Evolutionary conservation across 148 eudicot species (phyloP), one percentile per base, ranked within the genome.

Genomic region (Amaranthus palmeri): DNA sequence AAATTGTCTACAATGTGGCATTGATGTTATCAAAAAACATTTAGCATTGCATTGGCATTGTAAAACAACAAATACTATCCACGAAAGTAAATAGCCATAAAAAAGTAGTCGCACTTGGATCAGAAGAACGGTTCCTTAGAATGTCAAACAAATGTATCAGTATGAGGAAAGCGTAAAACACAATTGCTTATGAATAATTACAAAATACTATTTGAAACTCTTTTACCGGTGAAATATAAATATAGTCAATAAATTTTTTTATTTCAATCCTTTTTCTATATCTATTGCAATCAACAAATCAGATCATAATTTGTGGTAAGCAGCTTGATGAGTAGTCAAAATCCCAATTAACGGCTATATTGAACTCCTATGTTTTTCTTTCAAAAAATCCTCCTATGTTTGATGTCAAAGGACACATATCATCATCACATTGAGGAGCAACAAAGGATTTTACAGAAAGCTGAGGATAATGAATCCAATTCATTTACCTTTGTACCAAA

Each of bases 401-500:
- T 6, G 46, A 55, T 9, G 17, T 56, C 17, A 56, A 64, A 8
- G 47, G 25, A 17, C 42, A 74, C 43, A 43, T 9, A 48, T 7
- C 11, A 47, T 66, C 36, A 47, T 25, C 36, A 2, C 36, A 25
- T 25, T 25, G 36, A 25, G 36, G 36, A 43, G 43, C 43, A 54
- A 9, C 36, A 6, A 25, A 53, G 44, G 52, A 50, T 61, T 36
- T 63, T 53, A 41, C 11, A 15, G 46, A 15, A 41, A 61, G 36
- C 13, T 13, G 18, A 41, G 69, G 46, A 54, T 66, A 48, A 77
- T 18, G 13, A 58, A 40, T 54, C 40, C 18, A 48, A 17, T 43
- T 11, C 44, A 40, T n/a, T 68, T 82, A 89, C 98, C 97, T 95
- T 95, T 65, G 97, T 95, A 50, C 98, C 98, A 82, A 95, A 95